Evolutionary conservation across 208 protist genomes (phyloP).

Genomic region (Acanthamoeba healyi): DNA sequence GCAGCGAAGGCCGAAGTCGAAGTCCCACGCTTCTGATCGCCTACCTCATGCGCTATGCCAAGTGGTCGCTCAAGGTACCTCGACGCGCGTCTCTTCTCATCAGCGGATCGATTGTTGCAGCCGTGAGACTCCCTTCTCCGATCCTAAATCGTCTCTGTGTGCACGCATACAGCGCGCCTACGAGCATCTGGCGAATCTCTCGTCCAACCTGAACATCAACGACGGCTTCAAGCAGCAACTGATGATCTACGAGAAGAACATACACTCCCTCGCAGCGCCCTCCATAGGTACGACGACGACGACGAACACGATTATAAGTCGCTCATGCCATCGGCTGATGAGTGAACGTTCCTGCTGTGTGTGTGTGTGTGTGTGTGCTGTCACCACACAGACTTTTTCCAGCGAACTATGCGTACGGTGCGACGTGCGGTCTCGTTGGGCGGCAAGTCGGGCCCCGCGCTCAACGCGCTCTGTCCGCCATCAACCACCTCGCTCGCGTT

Average conservation of each 20-base stretch:
- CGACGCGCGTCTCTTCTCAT: neutral
- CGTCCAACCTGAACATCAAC: constrained; percentile 60
- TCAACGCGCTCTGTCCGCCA: neutral
- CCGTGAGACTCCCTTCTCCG: neutral
- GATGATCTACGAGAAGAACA: constrained; percentile 22
- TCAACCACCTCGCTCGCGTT: neutral
- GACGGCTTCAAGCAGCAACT: constrained; percentile 66
- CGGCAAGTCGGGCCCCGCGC: neutral
- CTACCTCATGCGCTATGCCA: constrained; percentile 63
- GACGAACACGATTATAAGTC: no score
- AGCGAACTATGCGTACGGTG: neutral
- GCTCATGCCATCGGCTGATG: no score
- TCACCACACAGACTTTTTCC: constrained; percentile 9
- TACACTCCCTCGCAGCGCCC: neutral
- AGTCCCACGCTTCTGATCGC: constrained; percentile 53
- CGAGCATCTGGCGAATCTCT: constrained; percentile 46
- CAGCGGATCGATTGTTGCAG: no score
- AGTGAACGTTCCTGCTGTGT: neutral
- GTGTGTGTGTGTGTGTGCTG: neutral
- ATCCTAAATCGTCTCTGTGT: neutral
- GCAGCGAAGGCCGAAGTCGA: constrained; percentile 48
- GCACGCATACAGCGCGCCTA: neutral
- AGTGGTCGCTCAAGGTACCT: constrained; percentile 46
- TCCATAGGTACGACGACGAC: constrained; percentile 49
- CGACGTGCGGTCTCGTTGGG: constrained; percentile 6